Evolutionary conservation across 2,329 filamentous ascomycete species (phyloP).

Genomic region (Aspergillus carbonarius): DNA sequence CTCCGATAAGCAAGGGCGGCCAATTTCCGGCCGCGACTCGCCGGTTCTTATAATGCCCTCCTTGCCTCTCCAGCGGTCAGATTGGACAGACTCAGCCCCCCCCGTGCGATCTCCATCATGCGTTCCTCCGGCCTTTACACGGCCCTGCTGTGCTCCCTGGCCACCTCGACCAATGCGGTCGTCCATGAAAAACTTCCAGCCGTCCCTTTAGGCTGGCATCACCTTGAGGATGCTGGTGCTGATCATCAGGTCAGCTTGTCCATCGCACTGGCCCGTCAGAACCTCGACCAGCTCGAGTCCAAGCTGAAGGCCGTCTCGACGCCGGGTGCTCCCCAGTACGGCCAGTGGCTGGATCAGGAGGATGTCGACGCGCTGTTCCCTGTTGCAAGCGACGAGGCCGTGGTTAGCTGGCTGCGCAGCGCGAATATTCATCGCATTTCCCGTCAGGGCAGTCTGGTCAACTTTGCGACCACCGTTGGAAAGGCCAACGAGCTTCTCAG

Average conservation of each 20-base stretch:
- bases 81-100: background rate
- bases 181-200: constrained; percentile 3
- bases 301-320: constrained; percentile 46
- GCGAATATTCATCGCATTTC: constrained; percentile 39
- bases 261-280: constrained; percentile 26
- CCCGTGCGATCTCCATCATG: background rate
- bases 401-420: constrained; percentile 47
- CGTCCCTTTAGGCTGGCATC: background rate
- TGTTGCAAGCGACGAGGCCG: constrained; percentile 35
- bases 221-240: constrained; percentile 12
- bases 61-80: background rate
- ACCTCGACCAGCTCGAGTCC: constrained; percentile 40
- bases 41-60: background rate
- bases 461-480: constrained; percentile 43
- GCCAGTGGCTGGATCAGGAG: constrained; percentile 48
- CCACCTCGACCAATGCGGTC: background rate
- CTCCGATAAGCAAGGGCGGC: background rate
- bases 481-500: constrained; percentile 49
- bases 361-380: constrained; percentile 47
- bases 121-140: constrained; percentile 3
- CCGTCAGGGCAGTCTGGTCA: constrained; percentile 44
- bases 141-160: constrained; percentile 4
- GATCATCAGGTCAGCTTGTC: constrained; percentile 19
- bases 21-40: background rate
- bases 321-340: constrained; percentile 49